Evolutionary conservation across 106 monocot genomes (phyloP), one percentile per base, ranked within the genome.

Genomic region (Hemerocallis citrina): DNA sequence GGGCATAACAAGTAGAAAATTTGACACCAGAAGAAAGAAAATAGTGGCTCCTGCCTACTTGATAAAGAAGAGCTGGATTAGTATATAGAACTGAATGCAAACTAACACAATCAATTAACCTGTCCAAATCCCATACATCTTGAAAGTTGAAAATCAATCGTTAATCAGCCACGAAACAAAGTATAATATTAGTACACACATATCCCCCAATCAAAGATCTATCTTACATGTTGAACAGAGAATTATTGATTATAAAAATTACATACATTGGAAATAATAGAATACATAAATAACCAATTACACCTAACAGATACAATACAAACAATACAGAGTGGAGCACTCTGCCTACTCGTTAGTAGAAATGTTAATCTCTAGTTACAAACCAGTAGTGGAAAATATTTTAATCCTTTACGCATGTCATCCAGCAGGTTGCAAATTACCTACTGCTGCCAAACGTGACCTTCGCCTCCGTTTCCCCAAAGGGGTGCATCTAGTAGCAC

Each of bases 401-500:
- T n/a, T 14, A 27, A 1, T 34, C 36, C 22, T 5, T 35, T 17
- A 21, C 21, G 11, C 14, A 57, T 10, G 49, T 74, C 74, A 73
- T 23, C 65, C 23, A 34, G 77, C 65, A 43, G 52, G 60, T 17
- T 63, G 59, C 46, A 77, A 19, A 50, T 74, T 66, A 20, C 70
- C 64, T 33, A 70, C 41, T 16, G 67, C 63, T 9, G 54, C 59
- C 38, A 74, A 42, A 31, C 68, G 61, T 12, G 83, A 70, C 54
- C 70, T 76, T 44, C 77, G 59, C 46, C 79, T 37, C 28, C 76
- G 73, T 48, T 90, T 85, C 20, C 79, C 65, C 16, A 85, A 76
- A 5, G 89, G 81, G 1, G 89, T 85, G 61, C 73, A 70, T 49
- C 66, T 75, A 42, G 70, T 44, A 1, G 66, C 37, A 23, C 58